A percentile compares a stretch with the other conserved stretches of the same genome.
phyloP scores from a whole-genome alignment of 1,139 yeast species.

The Nakaseomyces glabratus region DNA sequence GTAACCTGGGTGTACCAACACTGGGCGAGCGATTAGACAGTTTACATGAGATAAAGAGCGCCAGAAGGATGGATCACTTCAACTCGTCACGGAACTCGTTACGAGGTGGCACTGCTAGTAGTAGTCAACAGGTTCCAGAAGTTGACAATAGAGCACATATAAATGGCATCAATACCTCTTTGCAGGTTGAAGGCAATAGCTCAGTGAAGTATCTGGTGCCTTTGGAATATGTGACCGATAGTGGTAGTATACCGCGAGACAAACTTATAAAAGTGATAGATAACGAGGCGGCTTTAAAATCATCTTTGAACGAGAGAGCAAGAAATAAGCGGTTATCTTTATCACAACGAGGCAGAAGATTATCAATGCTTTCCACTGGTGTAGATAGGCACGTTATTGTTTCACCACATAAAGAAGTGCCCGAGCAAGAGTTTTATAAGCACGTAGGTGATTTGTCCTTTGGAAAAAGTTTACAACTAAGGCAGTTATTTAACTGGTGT shows the following conservation, averaged over 20 bases:
- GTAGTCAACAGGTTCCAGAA: neutral
- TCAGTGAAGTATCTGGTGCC: slow-evolving; percentile 3
- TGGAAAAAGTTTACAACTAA: slow-evolving; percentile 24
- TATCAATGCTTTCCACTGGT: slow-evolving; percentile 22
- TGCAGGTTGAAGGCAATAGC: slow-evolving; percentile 2
- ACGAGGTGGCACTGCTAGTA: neutral
- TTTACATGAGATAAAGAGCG: slow-evolving; percentile 23
- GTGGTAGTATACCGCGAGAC: slow-evolving; percentile 2
- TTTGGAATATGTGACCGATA: neutral
- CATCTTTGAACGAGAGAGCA: slow-evolving; percentile 2
- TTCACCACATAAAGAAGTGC: slow-evolving; percentile 29
- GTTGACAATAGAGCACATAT: slow-evolving; percentile 5
- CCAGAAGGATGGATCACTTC: slow-evolving; percentile 29
- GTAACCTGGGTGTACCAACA: slow-evolving; percentile 22
- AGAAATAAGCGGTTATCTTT: slow-evolving; percentile 11
- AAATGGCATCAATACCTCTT: neutral
- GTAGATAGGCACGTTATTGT: slow-evolving; percentile 18
- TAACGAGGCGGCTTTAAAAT: neutral
- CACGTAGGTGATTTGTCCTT: slow-evolving; percentile 26
- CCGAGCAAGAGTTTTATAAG: slow-evolving; percentile 28
- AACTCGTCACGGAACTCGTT: slow-evolving; percentile 21
- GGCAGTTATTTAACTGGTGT: slow-evolving; percentile 30
- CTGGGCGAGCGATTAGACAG: slow-evolving; percentile 28
- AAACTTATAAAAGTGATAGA: slow-evolving; percentile 1
- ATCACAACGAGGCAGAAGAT: slow-evolving; percentile 22